Evolutionary conservation across 2,329 filamentous ascomycete species (phyloP).

Genomic region (Colletotrichum cordylinicola): DNA sequence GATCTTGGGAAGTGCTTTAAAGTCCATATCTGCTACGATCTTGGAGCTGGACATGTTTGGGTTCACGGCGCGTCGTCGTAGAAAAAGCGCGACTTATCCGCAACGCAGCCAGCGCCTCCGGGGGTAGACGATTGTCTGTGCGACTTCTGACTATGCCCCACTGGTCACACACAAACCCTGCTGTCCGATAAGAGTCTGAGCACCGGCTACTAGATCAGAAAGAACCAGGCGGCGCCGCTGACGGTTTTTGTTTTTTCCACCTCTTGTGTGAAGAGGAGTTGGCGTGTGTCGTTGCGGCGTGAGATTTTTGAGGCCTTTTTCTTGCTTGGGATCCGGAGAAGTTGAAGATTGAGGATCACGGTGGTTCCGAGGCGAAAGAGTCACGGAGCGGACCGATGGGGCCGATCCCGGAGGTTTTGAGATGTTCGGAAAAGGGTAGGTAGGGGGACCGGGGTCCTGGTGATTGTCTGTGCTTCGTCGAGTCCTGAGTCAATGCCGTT

Average conservation of each 20-base stretch:
- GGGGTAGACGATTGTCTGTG: background rate
- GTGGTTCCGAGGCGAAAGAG: background rate
- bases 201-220: background rate
- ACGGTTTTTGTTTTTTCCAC: background rate
- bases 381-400: slow-evolving; percentile 1
- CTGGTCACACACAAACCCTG: background rate
- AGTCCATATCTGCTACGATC: slow-evolving; percentile 42
- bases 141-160: background rate
- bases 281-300: background rate
- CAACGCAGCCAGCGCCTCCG: background rate
- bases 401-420: slow-evolving; percentile 11
- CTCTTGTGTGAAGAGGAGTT: background rate
- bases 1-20: slow-evolving; percentile 58
- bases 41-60: background rate
- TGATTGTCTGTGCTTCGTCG: background rate
- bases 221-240: background rate
- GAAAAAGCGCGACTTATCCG: background rate
- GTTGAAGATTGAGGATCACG: background rate
- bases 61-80: background rate
- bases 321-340: background rate
- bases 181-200: background rate
- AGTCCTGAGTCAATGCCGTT: background rate
- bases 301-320: background rate
- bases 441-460: background rate
- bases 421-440: background rate